Evolutionary conservation across 73 alveolate genomes (phyloP).

Genomic region (Stentor coeruleus): DNA sequence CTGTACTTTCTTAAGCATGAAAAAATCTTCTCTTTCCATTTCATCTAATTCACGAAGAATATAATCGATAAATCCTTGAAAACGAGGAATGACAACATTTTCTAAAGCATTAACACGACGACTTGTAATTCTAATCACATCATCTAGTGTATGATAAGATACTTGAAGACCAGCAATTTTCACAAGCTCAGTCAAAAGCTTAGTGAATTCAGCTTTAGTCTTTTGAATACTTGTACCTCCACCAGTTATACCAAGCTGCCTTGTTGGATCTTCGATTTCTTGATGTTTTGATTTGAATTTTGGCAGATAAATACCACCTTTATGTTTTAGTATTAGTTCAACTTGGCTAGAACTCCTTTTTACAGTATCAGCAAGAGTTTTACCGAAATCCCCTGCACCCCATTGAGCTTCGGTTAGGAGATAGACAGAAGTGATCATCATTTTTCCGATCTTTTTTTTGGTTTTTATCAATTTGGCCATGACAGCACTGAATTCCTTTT

Average conservation of each 20-base stretch:
- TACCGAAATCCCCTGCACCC: slow-evolving; percentile 90
- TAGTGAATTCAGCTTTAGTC: slow-evolving; percentile 71
- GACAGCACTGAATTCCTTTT: slow-evolving; percentile 83
- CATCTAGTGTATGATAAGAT: slow-evolving; percentile 88
- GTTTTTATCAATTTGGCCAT: slow-evolving; percentile 60
- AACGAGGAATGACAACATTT: slow-evolving; percentile 92
- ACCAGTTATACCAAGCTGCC: slow-evolving; percentile 78
- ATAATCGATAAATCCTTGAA: slow-evolving; percentile 74
- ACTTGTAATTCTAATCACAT: slow-evolving; percentile 92
- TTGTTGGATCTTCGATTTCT: slow-evolving; percentile 53
- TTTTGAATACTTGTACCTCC: slow-evolving; percentile 85
- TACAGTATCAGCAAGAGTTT: slow-evolving; percentile 64
- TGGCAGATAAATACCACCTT: slow-evolving; percentile 73
- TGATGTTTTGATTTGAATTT: slow-evolving; percentile 31
- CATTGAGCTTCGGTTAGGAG: slow-evolving; percentile 82
- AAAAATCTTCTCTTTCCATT: slow-evolving; percentile 96
- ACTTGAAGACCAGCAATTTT: slow-evolving; percentile 93
- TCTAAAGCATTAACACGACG: slow-evolving; percentile 97
- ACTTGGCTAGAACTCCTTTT: slow-evolving; percentile 70
- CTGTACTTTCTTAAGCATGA: slow-evolving; percentile 95
- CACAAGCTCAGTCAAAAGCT: slow-evolving; percentile 63
- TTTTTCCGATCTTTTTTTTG: slow-evolving; percentile 77
- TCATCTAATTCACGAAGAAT: slow-evolving; percentile 95
- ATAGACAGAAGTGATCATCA: slow-evolving; percentile 66
- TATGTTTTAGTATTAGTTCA: slow-evolving; percentile 55